A percentile compares a stretch with the other conserved stretches of the same genome.
These are phyloP conservation scores for Colletotrichum limetticola DNA, from an alignment of 2,329 filamentous ascomycete genomes.

Conservation along the genomic window DNA sequence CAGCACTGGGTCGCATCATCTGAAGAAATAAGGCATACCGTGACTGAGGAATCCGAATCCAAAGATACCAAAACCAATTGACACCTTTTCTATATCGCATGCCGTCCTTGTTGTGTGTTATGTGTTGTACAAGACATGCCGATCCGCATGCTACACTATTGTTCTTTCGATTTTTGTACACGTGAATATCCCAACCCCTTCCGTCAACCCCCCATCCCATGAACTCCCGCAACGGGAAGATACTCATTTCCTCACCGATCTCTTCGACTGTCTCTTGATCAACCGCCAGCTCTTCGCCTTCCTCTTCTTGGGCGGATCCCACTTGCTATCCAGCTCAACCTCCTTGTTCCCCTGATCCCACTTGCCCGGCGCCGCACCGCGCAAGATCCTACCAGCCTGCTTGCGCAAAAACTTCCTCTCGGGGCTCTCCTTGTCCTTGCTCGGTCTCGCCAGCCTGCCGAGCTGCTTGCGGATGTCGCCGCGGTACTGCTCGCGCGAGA, in stretches of 20 bases:
- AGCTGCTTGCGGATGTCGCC: slow-evolving; percentile 46
- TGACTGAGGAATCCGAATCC: neutral
- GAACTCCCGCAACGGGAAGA: neutral
- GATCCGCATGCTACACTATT: slow-evolving; percentile 19
- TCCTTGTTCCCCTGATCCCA: slow-evolving; percentile 58
- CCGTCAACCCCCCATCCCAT: neutral
- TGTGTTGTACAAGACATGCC: slow-evolving; percentile 33
- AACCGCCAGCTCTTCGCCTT: slow-evolving; percentile 31
- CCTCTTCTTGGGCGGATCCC: slow-evolving; percentile 39
- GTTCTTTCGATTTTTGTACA: slow-evolving; percentile 27
- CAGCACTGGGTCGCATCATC: slow-evolving; percentile 55
- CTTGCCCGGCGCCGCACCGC: slow-evolving; percentile 30
- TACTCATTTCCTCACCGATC: no score
- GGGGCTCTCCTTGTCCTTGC: slow-evolving; percentile 53
- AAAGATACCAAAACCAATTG: slow-evolving; percentile 29
- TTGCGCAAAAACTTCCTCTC: slow-evolving; percentile 52
- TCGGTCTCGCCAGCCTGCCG: slow-evolving; percentile 46
- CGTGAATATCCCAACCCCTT: neutral
- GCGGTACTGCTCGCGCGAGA: slow-evolving; percentile 53
- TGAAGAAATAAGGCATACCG: neutral
- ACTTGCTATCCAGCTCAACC: slow-evolving; percentile 38
- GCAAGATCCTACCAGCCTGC: slow-evolving; percentile 70
- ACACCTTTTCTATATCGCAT: slow-evolving; percentile 22
- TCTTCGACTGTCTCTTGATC: neutral
- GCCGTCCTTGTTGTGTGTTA: slow-evolving; percentile 38